Percentiles rank a stretch among this genome's conserved stretches.
Conservation (phyloP, 257 asterid genomes). For the Solanum peruvianum region DNA sequence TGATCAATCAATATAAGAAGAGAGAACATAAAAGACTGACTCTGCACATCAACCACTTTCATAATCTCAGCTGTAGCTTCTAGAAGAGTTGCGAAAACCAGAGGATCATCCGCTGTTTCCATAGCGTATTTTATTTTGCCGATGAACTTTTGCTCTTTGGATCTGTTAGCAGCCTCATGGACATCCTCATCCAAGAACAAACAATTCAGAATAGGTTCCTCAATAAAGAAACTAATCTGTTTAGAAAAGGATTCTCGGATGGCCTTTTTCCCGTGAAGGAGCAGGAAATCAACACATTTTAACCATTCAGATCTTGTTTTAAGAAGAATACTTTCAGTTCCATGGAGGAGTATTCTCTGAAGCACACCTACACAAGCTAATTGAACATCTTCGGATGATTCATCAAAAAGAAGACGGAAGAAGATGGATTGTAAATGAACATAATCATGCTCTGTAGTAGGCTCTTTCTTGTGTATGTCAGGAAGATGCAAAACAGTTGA, state of each 20-base stretch:
- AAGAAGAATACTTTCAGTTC: conserved; percentile 41
- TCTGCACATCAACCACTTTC: conserved; percentile 54
- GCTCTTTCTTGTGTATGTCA: conserved; percentile 14
- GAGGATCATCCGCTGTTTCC: conserved; percentile 65
- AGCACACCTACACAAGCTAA: conserved; percentile 69
- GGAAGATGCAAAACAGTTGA: conserved; percentile 19
- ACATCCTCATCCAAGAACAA: conserved; percentile 25
- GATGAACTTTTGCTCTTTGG: conserved; percentile 77
- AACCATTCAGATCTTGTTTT: conserved; percentile 71
- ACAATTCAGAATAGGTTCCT: conserved; percentile 52
- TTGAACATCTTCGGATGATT: conserved; percentile 77
- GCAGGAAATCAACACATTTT: conserved; percentile 53
- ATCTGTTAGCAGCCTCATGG: conserved; percentile 31
- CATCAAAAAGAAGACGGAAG: conserved; percentile 62
- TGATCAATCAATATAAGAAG: conserved; percentile 70
- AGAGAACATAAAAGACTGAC: conserved; percentile 63
- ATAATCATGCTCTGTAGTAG: conserved; percentile 35
- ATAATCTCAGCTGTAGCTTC: conserved; percentile 74
- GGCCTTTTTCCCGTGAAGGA: conserved; percentile 58
- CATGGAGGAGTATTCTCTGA: conserved; percentile 68
- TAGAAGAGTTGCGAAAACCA: conserved; percentile 64
- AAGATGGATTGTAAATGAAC: conserved; percentile 48
- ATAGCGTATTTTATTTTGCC: conserved; percentile 80
- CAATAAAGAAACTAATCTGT: conserved; percentile 64
- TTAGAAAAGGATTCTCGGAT: conserved; percentile 74